Evolutionary conservation across 169 alveolate genomes (phyloP).

Genomic region (Plasmodium ovale): DNA sequence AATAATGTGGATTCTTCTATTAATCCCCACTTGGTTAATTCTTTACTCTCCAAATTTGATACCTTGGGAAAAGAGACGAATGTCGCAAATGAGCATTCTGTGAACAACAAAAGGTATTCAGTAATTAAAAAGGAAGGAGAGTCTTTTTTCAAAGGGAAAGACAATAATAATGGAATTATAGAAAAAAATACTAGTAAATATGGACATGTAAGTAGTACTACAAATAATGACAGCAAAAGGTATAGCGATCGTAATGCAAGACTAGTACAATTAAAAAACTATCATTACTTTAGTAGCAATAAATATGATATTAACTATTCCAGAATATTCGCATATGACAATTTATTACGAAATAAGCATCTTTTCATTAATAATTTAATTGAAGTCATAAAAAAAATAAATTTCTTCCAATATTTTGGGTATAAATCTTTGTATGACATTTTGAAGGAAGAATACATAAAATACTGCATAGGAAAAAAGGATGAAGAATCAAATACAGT

Average conservation of each 20-base stretch:
- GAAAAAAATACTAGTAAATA: no score
- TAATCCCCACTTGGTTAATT: neutral
- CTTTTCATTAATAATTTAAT: constrained; percentile 7
- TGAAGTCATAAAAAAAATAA: constrained; percentile 18
- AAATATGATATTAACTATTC: neutral
- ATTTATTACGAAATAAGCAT: neutral
- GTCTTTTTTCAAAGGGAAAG: no score
- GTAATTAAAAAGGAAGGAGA: constrained; percentile 27
- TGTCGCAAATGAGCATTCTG: constrained; percentile 5
- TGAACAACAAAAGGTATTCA: constrained; percentile 9
- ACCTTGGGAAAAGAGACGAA: neutral
- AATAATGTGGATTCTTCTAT: neutral
- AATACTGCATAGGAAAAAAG: constrained; percentile 1
- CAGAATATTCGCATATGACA: neutral
- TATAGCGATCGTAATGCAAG: no score
- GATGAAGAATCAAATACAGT: constrained; percentile 15
- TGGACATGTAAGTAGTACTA: neutral
- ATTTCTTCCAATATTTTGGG: constrained; percentile 13
- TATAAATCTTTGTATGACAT: constrained; percentile 60
- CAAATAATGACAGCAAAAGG: no score
- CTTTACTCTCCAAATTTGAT: neutral
- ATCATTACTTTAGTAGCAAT: no score
- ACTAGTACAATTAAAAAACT: no score
- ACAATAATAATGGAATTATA: no score
- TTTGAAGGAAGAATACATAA: constrained; percentile 27